phyloP scores from a whole-genome alignment of 228 moss, liverwort and hornwort genomes.

The Sphagnum fallax region DNA sequence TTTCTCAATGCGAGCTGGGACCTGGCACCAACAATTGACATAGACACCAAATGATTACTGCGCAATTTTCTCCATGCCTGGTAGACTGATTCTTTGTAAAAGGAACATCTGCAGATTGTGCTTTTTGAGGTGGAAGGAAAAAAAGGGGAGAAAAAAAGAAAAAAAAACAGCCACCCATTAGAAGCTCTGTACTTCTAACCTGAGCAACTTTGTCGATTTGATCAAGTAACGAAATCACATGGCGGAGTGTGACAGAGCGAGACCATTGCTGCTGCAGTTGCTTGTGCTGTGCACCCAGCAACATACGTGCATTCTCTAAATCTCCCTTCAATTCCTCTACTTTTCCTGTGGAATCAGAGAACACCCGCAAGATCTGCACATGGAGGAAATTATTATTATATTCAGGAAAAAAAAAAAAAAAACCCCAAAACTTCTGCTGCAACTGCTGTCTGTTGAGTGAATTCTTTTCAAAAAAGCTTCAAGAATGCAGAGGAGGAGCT shows the following conservation, averaged over 20 bases:
- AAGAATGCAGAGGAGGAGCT: too few species aligned
- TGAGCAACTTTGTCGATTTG: slow-evolving; percentile 89
- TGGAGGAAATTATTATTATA: neutral
- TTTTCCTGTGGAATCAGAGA: slow-evolving; percentile 71
- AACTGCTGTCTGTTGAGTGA: neutral
- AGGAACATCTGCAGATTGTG: too few species aligned
- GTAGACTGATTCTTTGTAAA: too few species aligned
- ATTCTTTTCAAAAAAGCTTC: too few species aligned
- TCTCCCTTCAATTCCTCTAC: slow-evolving; percentile 68
- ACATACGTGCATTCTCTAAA: slow-evolving; percentile 57
- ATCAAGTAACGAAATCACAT: slow-evolving; percentile 87
- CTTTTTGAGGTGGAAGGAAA: too few species aligned
- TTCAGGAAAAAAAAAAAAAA: too few species aligned
- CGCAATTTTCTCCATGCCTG: too few species aligned
- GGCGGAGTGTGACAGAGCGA: slow-evolving; percentile 84
- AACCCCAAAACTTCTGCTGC: neutral
- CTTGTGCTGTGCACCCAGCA: slow-evolving; percentile 86
- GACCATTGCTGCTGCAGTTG: slow-evolving; percentile 93
- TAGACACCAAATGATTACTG: too few species aligned
- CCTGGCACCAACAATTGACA: slow-evolving; percentile 20
- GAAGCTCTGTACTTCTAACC: slow-evolving; percentile 24
- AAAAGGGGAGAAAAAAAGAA: too few species aligned
- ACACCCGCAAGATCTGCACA: slow-evolving; percentile 73
- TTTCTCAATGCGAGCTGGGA: slow-evolving; percentile 83
- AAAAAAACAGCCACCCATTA: neutral